phyloP scores from a whole-genome alignment of 768 basidiomycete species.

The Sistotremastrum suecicum region DNA sequence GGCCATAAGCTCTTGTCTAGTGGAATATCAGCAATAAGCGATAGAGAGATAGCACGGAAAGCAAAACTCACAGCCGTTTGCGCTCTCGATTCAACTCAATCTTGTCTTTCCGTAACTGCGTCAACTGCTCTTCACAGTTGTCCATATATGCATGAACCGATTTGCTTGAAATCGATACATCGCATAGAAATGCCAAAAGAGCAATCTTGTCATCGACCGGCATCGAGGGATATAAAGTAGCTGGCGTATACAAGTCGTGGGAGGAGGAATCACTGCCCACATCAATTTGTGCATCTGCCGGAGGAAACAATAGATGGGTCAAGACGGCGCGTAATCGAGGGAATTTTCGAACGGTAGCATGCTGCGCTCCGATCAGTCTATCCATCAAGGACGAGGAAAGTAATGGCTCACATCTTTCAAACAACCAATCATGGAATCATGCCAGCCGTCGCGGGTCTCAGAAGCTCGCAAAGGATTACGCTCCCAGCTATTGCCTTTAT shows the following conservation, averaged over 20 bases:
- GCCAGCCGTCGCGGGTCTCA: conserved; percentile 80
- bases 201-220: conserved; percentile 69
- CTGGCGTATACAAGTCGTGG: conserved; percentile 22
- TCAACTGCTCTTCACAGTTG: conserved; percentile 75
- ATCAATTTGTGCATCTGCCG: conserved; percentile 29
- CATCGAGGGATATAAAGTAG: conserved; percentile 59
- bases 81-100: conserved; percentile 87
- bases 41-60: conserved; percentile 2
- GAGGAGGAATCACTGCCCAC: conserved; percentile 18
- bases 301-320: conserved; percentile 58
- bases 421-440: conserved; percentile 79
- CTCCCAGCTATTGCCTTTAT: conserved; percentile 81
- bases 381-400: background rate
- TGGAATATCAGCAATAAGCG: conserved; percentile 16
- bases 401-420: conserved; percentile 65
- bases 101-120: conserved; percentile 87
- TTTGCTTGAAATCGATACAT: conserved; percentile 82
- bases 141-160: conserved; percentile 83
- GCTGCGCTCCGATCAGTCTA: conserved; percentile 26
- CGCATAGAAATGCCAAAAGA: conserved; percentile 79
- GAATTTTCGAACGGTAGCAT: conserved; percentile 59
- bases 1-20: conserved; percentile 56
- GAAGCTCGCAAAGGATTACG: conserved; percentile 54
- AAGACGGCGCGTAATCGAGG: conserved; percentile 59
- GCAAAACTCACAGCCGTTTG: conserved; percentile 64